Conservation (phyloP, 176 grass and related monocot species). For the Eleusine coracana region DNA sequence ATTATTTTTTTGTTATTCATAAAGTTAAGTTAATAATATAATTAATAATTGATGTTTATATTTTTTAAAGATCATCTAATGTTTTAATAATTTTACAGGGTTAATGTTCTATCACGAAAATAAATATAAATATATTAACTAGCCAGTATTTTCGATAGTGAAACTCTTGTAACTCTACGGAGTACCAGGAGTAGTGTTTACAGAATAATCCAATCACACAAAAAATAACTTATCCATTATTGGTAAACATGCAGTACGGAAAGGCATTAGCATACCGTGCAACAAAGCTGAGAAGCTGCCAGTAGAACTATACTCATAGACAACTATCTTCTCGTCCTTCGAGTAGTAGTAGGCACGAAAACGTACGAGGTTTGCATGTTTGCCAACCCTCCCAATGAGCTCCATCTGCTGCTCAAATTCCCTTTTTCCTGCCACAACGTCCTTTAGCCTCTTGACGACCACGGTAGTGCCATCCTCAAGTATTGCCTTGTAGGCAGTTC, state of each 20-base stretch:
- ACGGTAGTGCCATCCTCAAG: slow-evolving; percentile 81
- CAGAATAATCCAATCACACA: not conserved
- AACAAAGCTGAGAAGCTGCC: slow-evolving; percentile 80
- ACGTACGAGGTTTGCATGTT: slow-evolving; percentile 65
- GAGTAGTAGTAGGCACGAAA: slow-evolving; percentile 97
- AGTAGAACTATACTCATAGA: slow-evolving; percentile 77
- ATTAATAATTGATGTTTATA: no score
- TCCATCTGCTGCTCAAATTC: slow-evolving; percentile 99
- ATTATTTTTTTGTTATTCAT: no score
- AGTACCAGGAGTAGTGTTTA: not conserved
- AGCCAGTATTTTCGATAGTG: no score
- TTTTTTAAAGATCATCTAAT: no score
- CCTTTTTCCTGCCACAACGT: slow-evolving; percentile 82
- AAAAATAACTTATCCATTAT: not conserved
- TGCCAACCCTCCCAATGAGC: slow-evolving; percentile 73
- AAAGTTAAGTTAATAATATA: no score
- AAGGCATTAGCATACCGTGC: slow-evolving; percentile 67
- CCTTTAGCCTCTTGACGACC: slow-evolving; percentile 97
- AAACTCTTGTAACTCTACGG: no score
- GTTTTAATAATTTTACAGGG: no score
- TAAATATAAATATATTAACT: no score
- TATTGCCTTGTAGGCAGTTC: slow-evolving; percentile 90
- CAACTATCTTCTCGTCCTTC: slow-evolving; percentile 97
- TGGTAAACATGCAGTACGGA: not conserved
- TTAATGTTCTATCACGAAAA: no score